Evolutionary conservation across 495 filamentous ascomycete species (phyloP), one percentile per base, ranked within the genome.

Genomic region (Trichoderma parareesei): DNA sequence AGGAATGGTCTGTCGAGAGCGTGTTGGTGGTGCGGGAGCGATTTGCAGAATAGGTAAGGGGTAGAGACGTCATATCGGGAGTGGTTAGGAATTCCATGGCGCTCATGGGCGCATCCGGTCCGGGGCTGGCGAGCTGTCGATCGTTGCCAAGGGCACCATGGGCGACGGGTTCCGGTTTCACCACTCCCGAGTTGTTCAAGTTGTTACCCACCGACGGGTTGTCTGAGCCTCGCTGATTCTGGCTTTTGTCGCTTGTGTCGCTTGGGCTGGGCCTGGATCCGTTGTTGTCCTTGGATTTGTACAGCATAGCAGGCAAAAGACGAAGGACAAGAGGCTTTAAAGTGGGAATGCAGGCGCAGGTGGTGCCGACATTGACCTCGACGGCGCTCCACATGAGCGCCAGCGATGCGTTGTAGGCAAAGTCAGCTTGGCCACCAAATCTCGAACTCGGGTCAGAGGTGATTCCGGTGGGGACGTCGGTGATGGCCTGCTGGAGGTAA

Each of bases 321-420:
- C 84, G 84, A 53, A 90, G 84, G 64, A 91, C 85, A 18, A 97
- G 79, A 14, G 93, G 93, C 70, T 96, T 97, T 67, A 96, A 77
- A 20, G 89, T 93, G 14, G 92, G 93, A 38, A 96, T 87, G 69
- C 91, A 96, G 60, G 86, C 92, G 65, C 90, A 94, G 49, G 93
- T 88, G 64, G 96, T 90, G 8, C 92, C 92, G 8, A 92, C 80
- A 69, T 96, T 92, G 73, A 96, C 91, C 73, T 96, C 92, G 66
- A 97, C 84, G 9, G 87, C 90, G 18, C 89, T 93, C 92, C 92
- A 97, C 88, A 96, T 92, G 71, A 95, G 90, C 0, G 91, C 89
- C 2, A 91, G 73, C 4, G 91, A 90, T 4, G 88, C 92, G 73
- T 92, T 90, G 88, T 85, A 88, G 71, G 75, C 74, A 67, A 84